Conservation (phyloP, 1,284 basidiomycete species). For the Ceratobasidium sp. region DNA sequence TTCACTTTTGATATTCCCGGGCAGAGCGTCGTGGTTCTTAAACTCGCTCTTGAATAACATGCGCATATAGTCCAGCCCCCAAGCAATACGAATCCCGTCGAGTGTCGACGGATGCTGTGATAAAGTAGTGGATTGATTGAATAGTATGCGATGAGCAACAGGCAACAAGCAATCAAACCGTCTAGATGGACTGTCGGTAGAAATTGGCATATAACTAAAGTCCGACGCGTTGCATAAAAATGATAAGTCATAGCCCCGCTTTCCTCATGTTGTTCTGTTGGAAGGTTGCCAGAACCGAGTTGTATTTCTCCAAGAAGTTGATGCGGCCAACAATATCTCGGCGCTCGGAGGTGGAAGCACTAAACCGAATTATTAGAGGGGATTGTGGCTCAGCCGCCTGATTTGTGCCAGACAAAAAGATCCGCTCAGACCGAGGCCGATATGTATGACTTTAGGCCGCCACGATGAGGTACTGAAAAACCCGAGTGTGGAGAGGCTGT, state of each 20-base stretch:
- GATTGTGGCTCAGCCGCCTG: slow-evolving; percentile 5
- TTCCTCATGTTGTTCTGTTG: slow-evolving; percentile 6
- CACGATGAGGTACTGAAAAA: not conserved
- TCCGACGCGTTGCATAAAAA: slow-evolving; percentile 4
- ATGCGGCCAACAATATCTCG: not conserved
- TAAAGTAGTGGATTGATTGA: not conserved
- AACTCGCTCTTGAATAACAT: not conserved
- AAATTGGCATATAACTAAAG: slow-evolving; percentile 2
- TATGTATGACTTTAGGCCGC: not conserved
- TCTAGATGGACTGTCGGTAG: not conserved
- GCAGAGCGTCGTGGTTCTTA: slow-evolving; percentile 63
- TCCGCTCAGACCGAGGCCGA: slow-evolving; percentile 17
- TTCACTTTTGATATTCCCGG: slow-evolving; percentile 65
- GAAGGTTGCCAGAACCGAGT: slow-evolving; percentile 18
- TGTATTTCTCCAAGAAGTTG: not conserved
- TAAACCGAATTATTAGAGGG: not conserved
- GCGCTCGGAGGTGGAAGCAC: not conserved
- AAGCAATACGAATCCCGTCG: not conserved
- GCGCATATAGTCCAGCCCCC: not conserved
- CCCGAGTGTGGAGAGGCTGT: slow-evolving; percentile 9
- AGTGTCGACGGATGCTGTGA: not conserved
- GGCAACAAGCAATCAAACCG: not conserved
- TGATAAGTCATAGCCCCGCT: not conserved
- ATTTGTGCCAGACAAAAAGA: not conserved
- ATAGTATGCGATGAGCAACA: slow-evolving; percentile 8